These are phyloP conservation scores for Candida vaughaniae DNA, from an alignment of 805 yeast species.

Conservation along the genomic window DNA sequence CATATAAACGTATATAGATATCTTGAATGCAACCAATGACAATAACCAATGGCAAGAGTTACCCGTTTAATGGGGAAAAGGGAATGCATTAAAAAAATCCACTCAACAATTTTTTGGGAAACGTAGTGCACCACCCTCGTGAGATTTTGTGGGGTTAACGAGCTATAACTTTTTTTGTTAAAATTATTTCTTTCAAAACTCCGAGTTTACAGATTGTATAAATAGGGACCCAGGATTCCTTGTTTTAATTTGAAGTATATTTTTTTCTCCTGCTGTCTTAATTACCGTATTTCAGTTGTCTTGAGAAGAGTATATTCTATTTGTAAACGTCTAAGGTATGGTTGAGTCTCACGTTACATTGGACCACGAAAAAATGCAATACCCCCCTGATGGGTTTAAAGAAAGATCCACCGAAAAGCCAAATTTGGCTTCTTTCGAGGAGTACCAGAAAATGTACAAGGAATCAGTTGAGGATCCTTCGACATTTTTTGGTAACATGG, in stretches of 20 bases:
- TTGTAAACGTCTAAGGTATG: no score
- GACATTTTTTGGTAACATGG: constrained; percentile 54
- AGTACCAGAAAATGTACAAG: constrained; percentile 50
- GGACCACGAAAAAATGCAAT: constrained; percentile 30
- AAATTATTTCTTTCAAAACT: constrained; percentile 5
- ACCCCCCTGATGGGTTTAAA: constrained; percentile 40
- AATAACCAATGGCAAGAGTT: no score
- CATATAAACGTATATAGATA: no score
- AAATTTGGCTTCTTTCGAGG: constrained; percentile 47
- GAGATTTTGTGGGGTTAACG: constrained; percentile 10
- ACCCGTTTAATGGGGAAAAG: constrained; percentile 21
- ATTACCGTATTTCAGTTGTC: no score
- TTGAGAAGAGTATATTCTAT: no score
- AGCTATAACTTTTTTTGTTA: background rate
- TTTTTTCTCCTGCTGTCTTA: background rate
- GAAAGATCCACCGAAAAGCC: constrained; percentile 48
- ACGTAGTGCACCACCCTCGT: constrained; percentile 2
- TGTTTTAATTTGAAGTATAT: background rate
- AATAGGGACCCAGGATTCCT: background rate
- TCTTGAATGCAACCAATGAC: no score
- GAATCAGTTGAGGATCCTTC: constrained; percentile 58
- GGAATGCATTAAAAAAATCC: background rate
- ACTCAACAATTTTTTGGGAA: constrained; percentile 4
- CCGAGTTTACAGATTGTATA: constrained; percentile 3
- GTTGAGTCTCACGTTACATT: constrained; percentile 26